Base-by-base conservation (phyloP, 2,329 filamentous ascomycete genomes). In the Nannizziopsis arthrosporioides region DNA sequence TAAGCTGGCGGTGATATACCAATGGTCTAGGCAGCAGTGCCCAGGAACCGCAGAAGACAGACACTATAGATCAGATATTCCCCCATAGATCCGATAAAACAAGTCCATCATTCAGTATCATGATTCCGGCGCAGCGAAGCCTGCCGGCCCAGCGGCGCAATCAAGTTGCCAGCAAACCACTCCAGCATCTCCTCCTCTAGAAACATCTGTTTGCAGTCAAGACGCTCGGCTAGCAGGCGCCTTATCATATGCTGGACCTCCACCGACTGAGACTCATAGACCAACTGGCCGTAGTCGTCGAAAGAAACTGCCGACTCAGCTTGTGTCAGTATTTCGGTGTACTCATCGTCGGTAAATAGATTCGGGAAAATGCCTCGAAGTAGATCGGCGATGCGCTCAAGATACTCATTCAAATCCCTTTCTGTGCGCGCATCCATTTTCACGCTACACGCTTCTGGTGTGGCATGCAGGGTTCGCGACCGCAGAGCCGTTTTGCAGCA, bases 281-380 rank as follows among this genome's bases (percentile, higher is more conserved):
- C 39, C 36, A 54, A 22, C 31, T 49, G 30, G 27, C 50, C 47
- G 18, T 44, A 39, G 9, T 53, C 44, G 18, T 53, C 54, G 37
- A 55, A 50, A 2, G 46, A 51, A 30, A 48, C 37, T 15, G 53
- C 53, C 5, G 34, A 46, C 32, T 53, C 47, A 17, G 51, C 48
- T 14, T 50, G 37, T 15, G 58, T 56, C 31, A 64, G 53, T 9
- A 69, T 54, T 37, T 60, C 60, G 15, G 61, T 57, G 44, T 67
- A 58, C 40, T 68, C 66, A 15, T 66, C 63, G 8, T 57, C 59
- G 15, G 57, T 55, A 22, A 68, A 56, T n/a, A 69, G 56, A 40
- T 67, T 63, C 50, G 59, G 64, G 51, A 69, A 69, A 18, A 63
- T 58, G 8, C 66, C 65, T 27, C 67, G 63, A 40, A 68, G 63